A percentile compares a stretch with the other conserved stretches of the same genome.
Evolutionary conservation across 805 yeast genomes (phyloP).

Genomic region (Ogataea saltuana): DNA sequence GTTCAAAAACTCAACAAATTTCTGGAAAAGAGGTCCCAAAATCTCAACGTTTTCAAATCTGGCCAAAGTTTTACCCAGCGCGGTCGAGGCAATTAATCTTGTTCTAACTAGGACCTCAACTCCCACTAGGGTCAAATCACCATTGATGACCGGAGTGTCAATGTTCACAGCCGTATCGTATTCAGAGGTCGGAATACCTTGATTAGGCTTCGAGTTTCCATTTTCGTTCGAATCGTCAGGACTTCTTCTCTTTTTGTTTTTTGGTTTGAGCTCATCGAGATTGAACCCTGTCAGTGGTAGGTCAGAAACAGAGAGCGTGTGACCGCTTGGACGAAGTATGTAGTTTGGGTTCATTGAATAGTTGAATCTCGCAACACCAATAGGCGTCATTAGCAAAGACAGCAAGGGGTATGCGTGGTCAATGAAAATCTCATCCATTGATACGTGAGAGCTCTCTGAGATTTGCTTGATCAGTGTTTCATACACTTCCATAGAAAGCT

Average conservation of each 20-base stretch:
- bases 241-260: slow-evolving; percentile 51
- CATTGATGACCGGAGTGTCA: slow-evolving; percentile 88
- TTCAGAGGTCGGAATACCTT: slow-evolving; percentile 52
- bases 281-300: slow-evolving; percentile 31
- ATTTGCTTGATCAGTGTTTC: slow-evolving; percentile 52
- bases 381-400: slow-evolving; percentile 83
- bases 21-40: slow-evolving; percentile 40
- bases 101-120: slow-evolving; percentile 71
- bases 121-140: slow-evolving; percentile 88
- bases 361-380: slow-evolving; percentile 87
- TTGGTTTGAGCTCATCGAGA: slow-evolving; percentile 34
- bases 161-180: slow-evolving; percentile 71
- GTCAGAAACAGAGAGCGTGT: slow-evolving; percentile 34
- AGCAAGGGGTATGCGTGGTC: slow-evolving; percentile 61
- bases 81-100: slow-evolving; percentile 71
- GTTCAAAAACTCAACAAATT: slow-evolving; percentile 44
- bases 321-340: slow-evolving; percentile 80
- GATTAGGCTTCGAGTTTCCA: slow-evolving; percentile 19
- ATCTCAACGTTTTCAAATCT: slow-evolving; percentile 42
- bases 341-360: slow-evolving; percentile 78
- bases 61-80: slow-evolving; percentile 68
- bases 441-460: slow-evolving; percentile 31
- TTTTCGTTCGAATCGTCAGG: slow-evolving; percentile 11
- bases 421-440: slow-evolving; percentile 54
- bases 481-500: slow-evolving; percentile 64